Conservation (phyloP, 345 rosid species). For the Eucalyptus pauciflora region DNA sequence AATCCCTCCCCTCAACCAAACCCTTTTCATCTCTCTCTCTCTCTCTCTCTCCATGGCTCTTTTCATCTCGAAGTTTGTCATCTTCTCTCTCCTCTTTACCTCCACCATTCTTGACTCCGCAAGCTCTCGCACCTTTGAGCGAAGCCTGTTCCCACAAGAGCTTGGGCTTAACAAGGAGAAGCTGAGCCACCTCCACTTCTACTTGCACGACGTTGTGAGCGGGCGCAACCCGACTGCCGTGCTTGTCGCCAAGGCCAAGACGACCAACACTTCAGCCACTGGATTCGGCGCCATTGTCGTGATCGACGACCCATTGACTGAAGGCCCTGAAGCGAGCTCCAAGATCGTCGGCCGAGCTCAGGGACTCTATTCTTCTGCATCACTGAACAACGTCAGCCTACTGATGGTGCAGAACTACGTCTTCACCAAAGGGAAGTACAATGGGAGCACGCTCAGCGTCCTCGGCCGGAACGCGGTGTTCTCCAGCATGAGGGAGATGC, state of each 20-base stretch:
- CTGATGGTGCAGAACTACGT: slow-evolving; percentile 40
- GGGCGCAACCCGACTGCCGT: slow-evolving; percentile 32
- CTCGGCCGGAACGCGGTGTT: slow-evolving; percentile 30
- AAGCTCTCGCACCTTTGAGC: slow-evolving; percentile 5
- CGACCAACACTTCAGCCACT: slow-evolving; percentile 7
- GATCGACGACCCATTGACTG: slow-evolving; percentile 41
- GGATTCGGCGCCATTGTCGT: slow-evolving; percentile 27
- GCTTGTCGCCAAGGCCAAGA: slow-evolving; percentile 11
- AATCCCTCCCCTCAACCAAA: not conserved
- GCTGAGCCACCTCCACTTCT: slow-evolving; percentile 42
- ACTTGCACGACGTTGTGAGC: slow-evolving; percentile 39
- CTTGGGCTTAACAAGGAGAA: slow-evolving; percentile 17
- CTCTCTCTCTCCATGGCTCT: not conserved
- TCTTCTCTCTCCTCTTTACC: not conserved
- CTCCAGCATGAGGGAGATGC: slow-evolving; percentile 32
- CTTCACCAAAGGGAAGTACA: slow-evolving; percentile 49
- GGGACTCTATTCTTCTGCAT: slow-evolving; percentile 31
- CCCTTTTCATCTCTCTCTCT: not conserved
- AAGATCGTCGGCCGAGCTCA: slow-evolving; percentile 45
- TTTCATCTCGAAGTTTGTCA: not conserved
- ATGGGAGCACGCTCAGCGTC: slow-evolving; percentile 39
- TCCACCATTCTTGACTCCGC: not conserved
- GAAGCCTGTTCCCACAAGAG: not conserved
- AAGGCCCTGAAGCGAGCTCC: slow-evolving; percentile 26
- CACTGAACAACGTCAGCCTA: slow-evolving; percentile 13